Evolutionary conservation across 2,329 filamentous ascomycete species (phyloP).

Genomic region (Alternaria metachromatica): DNA sequence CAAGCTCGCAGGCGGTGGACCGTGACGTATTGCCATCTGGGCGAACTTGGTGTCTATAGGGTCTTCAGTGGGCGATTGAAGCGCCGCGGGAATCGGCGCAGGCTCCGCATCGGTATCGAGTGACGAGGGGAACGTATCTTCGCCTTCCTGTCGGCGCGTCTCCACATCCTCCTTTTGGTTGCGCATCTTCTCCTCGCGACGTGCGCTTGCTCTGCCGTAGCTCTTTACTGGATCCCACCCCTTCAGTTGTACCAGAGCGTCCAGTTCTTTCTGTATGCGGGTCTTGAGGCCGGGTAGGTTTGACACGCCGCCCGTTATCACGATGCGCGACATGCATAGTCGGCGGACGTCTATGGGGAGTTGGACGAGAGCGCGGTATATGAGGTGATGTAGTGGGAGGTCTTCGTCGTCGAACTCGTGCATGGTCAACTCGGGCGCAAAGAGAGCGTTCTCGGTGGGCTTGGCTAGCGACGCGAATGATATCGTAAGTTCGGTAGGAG

Average conservation of each 20-base stretch:
- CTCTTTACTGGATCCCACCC: slow-evolving; percentile 82
- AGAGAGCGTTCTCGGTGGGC: slow-evolving; percentile 77
- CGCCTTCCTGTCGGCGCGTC: slow-evolving; percentile 25
- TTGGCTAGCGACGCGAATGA: slow-evolving; percentile 74
- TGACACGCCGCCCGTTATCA: slow-evolving; percentile 84
- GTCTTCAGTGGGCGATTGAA: slow-evolving; percentile 60
- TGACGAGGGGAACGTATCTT: slow-evolving; percentile 31
- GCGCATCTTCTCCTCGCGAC: slow-evolving; percentile 36
- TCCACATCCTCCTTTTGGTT: slow-evolving; percentile 32
- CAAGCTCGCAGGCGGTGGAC: slow-evolving; percentile 38
- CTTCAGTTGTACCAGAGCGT: slow-evolving; percentile 67
- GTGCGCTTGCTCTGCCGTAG: slow-evolving; percentile 63
- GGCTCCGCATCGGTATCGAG: slow-evolving; percentile 15
- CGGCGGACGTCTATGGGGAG: slow-evolving; percentile 83
- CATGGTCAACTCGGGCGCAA: slow-evolving; percentile 62
- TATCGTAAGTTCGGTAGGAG: slow-evolving; percentile 65
- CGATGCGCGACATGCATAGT: slow-evolving; percentile 84
- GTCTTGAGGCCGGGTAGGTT: slow-evolving; percentile 79
- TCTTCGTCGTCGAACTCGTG: slow-evolving; percentile 85
- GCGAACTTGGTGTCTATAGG: slow-evolving; percentile 66
- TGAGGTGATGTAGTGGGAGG: slow-evolving; percentile 74
- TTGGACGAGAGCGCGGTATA: slow-evolving; percentile 77
- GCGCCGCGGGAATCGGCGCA: slow-evolving; percentile 44
- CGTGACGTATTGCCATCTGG: slow-evolving; percentile 55
- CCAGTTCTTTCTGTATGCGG: slow-evolving; percentile 78